Base-by-base conservation (phyloP, 2,329 filamentous ascomycete genomes). In the Emergomyces pasteurianus region DNA sequence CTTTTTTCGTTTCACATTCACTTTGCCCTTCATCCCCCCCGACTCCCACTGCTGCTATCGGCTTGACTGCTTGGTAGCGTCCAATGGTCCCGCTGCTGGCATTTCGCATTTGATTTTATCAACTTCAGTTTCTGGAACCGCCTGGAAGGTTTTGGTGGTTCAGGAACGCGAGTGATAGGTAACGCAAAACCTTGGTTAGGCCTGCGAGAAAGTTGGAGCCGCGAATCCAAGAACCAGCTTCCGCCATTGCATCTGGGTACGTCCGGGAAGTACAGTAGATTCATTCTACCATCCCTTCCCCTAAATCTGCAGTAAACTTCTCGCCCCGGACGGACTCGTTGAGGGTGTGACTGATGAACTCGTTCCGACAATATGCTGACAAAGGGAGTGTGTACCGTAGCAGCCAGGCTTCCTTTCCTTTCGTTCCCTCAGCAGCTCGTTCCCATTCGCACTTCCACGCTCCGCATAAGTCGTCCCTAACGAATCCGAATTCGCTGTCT, bases 151-250 rank as follows among this genome's bases (percentile, higher is more conserved):
- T 42, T 38, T 26, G 14, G 53, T 40, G 53, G 53, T 18, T 47
- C 55, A 57, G 55, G 55, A 46, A 57, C 55, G 40, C 54, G 21
- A 12, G 38, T 31, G 26, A 31, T 31, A 12, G 10, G n/a, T 31
- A 28, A 56, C n/a, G n/a, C n/a, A n/a, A n/a, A n/a, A 57, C 55
- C 55, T 46, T 57, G 55, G 55, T 38, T 57, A 18, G 50, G 18
- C 31, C 16, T 36, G 4, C 34, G 8, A 38, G 38, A 55, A 40
- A 55, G 52, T 40, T 40, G 31, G 52, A 55, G 31, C 55, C 55
- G 40, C 40, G 46, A 46, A 38, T 42, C 53, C 53, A 56, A 36
- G 53, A 56, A 56, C 53, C 31, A 28, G 10, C 34, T 12, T 14
- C 8, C 28, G 10, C 52, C 12, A 38, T 34, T 40, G 16, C 12